phyloP scores from a whole-genome alignment of 2,329 filamentous ascomycete genomes.

The Lasiodiplodia sp. region DNA sequence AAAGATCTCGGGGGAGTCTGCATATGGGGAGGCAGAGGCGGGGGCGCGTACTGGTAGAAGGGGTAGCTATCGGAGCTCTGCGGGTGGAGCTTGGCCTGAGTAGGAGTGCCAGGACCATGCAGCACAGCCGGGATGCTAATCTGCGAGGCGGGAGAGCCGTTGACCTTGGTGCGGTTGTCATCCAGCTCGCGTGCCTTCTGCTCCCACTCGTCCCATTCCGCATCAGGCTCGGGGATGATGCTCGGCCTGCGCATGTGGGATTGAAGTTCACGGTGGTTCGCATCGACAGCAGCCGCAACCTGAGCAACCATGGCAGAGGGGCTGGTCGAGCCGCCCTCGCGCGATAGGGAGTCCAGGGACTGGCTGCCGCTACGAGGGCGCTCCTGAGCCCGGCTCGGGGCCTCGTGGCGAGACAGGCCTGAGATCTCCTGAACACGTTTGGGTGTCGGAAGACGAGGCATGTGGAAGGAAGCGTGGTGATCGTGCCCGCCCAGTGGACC shows the following conservation, averaged over 20 bases:
- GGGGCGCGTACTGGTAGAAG: constrained; percentile 15
- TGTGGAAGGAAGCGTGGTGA: background rate
- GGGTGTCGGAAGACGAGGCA: constrained; percentile 1
- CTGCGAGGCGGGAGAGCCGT: constrained; percentile 13
- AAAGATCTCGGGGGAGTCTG: background rate
- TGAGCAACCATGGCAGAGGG: background rate
- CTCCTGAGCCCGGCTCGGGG: background rate
- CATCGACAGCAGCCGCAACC: constrained; percentile 14
- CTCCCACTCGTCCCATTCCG: constrained; percentile 24
- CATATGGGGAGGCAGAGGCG: constrained; percentile 15
- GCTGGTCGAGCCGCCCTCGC: background rate
- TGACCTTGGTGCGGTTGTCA: constrained; percentile 6
- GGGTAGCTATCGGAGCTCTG: constrained; percentile 12
- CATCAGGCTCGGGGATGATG: constrained; percentile 11
- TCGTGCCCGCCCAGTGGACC: constrained; percentile 17
- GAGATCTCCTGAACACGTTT: constrained; percentile 18
- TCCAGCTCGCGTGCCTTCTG: constrained; percentile 19
- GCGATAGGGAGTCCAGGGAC: constrained; percentile 2
- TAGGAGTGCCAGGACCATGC: constrained; percentile 15
- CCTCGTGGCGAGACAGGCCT: background rate
- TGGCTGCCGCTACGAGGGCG: constrained; percentile 10
- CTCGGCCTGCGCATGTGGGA: constrained; percentile 8
- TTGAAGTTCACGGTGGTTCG: constrained; percentile 8
- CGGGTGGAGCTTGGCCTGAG: constrained; percentile 13
- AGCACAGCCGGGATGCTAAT: constrained; percentile 20